Evolutionary conservation across 2,329 filamentous ascomycete genomes (phyloP), one percentile per base, ranked within the genome.

Genomic region (Nigrograna mackinnonii): DNA sequence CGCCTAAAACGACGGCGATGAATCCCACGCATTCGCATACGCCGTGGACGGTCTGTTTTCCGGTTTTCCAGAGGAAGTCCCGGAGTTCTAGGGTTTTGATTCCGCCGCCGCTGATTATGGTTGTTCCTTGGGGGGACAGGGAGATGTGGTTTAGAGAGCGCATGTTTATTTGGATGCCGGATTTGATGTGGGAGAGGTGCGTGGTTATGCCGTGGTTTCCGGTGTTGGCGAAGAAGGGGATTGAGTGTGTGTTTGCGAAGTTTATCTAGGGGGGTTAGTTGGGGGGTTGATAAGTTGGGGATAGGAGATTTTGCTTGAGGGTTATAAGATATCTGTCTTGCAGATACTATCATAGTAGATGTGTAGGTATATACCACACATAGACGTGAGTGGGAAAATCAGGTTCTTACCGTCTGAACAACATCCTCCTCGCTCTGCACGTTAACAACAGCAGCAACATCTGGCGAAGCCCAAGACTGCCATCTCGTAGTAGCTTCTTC

Each of bases 61-160:
- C 59, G 12, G 34, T 35, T 1, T 46, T 53, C 49, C 47, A 60
- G 6, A 70, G 53, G 1, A 44, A 41, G 12, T 54, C 50, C 1
- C 55, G 58, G 14, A 67, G 37, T 5, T 62, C 47, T 30, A 61
- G 58, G 5, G 54, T 54, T 14, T 48, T 55, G 9, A 55, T 49
- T 5, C 68, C 67, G 6, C 61, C 66, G 5, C 59, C 67, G 33
- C 69, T 52, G 0, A 46, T 63, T 6, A 58, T 67, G 14, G 13
- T 11, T 6, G 50, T 55, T 5, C 63, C 64, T 44, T 66, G 57
- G 12, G 46, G 28, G 2, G 58, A 49, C 6, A 70, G 41, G 6
- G 32, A 47, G 21, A 69, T 41, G 4, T 52, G 39, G 32, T 57
- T 58, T 18, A 70, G 31, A 2, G 19, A 2, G 5, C 36, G 33